Evolutionary conservation across 2,329 filamentous ascomycete genomes (phyloP), one percentile per base, ranked within the genome.

Genomic region (Fusarium armeniacum): DNA sequence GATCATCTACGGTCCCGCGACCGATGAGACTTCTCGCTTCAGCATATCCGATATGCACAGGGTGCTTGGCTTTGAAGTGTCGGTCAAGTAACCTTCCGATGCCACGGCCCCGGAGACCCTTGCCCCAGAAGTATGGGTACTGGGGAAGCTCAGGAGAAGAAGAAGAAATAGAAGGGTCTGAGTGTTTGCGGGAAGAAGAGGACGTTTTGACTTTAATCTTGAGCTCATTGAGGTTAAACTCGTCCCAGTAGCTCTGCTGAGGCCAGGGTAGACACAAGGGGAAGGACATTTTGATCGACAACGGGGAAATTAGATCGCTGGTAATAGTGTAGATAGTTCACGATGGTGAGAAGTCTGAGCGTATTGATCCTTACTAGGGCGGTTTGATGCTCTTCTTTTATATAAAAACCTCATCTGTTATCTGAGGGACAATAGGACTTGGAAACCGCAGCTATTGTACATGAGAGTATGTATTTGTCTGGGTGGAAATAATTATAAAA

Each of bases 221-320:
- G 60, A 73, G 54, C 59, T 60, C 70, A 7, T 54, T 65, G 52
- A 73, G 71, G 53, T 70, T 65, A 67, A 73, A 72, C 55, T 73
- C 70, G 40, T 51, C 46, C 71, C 71, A 73, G 54, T 73, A 72
- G 57, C 46, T 58, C 44, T 67, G 58, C 40, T 57, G 64, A 62
- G 65, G 68, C 71, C 59, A 65, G 68, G 68, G 49, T 56, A 70
- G 40, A 53, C 70, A 73, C 46, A 30, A 67, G 24, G 57, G 68
- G 49, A 41, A 44, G 13, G 59, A 58, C 71, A 73, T 73, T 73
- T 61, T 51, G 71, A 73, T 73, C 70, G 65, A 51, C 70, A 60
- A 58, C 38, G 55, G 49, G 51, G 65, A 70, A 62, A 52, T 64
- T 46, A 58, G 22, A 49, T 24, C 30, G 22, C 10, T 30, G 10